Evolutionary conservation across 2,329 filamentous ascomycete species (phyloP).

Genomic region (Colletotrichum paranaense): DNA sequence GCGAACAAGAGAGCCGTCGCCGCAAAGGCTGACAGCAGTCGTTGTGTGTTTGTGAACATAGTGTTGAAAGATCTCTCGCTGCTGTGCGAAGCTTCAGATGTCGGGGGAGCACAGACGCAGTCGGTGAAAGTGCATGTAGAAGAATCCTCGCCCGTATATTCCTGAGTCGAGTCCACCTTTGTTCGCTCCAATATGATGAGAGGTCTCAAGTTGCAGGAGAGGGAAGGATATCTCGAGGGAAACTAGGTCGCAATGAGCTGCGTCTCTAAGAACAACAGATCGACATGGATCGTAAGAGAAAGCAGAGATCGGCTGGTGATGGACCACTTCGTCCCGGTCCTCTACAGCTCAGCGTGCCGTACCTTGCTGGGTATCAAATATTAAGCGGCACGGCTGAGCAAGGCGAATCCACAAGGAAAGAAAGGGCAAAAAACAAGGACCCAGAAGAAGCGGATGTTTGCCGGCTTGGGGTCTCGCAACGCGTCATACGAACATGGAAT

Average conservation of each 20-base stretch:
- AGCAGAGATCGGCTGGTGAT: neutral
- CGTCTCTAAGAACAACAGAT: neutral
- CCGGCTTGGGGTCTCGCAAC: slow-evolving; percentile 27
- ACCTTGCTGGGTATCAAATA: slow-evolving; percentile 16
- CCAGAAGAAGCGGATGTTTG: slow-evolving; percentile 28
- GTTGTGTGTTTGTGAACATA: slow-evolving; percentile 21
- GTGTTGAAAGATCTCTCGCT: neutral
- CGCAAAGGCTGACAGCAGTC: slow-evolving; percentile 14
- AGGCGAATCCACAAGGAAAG: slow-evolving; percentile 1
- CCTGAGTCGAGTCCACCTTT: neutral
- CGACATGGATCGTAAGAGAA: neutral
- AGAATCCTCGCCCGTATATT: neutral
- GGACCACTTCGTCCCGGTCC: neutral
- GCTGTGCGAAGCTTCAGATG: neutral
- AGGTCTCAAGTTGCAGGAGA: neutral
- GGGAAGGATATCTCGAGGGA: neutral
- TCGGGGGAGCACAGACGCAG: slow-evolving; percentile 1
- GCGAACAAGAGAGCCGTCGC: slow-evolving; percentile 19
- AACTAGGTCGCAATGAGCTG: neutral
- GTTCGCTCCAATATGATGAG: neutral
- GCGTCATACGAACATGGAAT: slow-evolving; percentile 27
- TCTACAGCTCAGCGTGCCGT: slow-evolving; percentile 3
- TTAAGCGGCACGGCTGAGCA: neutral
- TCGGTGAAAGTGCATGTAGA: neutral
- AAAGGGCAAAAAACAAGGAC: neutral